A percentile compares a stretch with the other conserved stretches of the same genome.
Conservation (phyloP, 2,329 filamentous ascomycete species). For the Diplodia sapinea region DNA sequence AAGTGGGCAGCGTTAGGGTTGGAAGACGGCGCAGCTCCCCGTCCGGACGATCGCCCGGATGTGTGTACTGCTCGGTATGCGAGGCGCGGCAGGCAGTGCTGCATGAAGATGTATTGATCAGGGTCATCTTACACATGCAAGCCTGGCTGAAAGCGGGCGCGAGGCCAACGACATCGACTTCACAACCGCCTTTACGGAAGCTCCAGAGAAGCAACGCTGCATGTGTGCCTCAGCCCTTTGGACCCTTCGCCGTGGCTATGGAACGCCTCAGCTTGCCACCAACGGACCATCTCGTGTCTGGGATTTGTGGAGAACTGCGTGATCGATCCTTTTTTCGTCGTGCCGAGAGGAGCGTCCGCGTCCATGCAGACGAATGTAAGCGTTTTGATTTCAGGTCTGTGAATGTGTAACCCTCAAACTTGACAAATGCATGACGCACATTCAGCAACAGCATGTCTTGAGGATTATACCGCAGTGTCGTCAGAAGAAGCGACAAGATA, state of each 20-base stretch:
- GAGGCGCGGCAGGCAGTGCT: neutral
- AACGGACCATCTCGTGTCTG: neutral
- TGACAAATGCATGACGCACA: neutral
- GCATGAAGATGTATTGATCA: constrained; percentile 21
- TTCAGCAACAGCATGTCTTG: neutral
- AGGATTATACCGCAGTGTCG: constrained; percentile 2
- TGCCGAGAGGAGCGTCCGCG: neutral
- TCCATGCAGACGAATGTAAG: neutral
- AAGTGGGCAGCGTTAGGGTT: neutral
- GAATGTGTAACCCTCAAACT: neutral
- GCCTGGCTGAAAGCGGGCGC: constrained; percentile 18
- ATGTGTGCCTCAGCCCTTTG: neutral
- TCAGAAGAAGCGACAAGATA: constrained; percentile 3
- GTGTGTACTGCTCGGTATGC: neutral
- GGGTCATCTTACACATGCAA: neutral
- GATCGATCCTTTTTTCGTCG: neutral
- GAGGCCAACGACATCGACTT: neutral
- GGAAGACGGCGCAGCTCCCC: neutral
- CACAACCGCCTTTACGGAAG: neutral
- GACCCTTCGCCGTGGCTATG: neutral
- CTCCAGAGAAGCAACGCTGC: neutral
- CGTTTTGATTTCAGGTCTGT: constrained; percentile 2
- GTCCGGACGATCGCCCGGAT: neutral
- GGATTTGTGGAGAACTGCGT: constrained; percentile 1
- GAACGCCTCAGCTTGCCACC: constrained; percentile 8